phyloP scores from a whole-genome alignment of 192 early-diverging fungal species.

The Backusella australiensis region DNA sequence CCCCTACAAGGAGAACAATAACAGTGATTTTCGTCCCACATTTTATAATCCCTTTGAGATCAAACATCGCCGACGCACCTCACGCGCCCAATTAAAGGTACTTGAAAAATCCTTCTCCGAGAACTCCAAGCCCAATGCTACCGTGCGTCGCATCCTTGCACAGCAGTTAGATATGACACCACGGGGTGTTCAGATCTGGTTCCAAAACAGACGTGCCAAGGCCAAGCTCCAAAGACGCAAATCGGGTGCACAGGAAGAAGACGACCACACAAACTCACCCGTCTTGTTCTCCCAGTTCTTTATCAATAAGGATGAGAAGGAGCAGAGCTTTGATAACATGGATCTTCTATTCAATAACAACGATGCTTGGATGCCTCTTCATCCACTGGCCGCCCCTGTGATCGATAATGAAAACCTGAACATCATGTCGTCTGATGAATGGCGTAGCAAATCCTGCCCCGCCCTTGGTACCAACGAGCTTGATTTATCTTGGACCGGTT shows the following conservation, averaged over 20 bases:
- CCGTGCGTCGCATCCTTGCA: conserved; percentile 58
- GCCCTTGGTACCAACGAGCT: not conserved
- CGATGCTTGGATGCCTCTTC: not conserved
- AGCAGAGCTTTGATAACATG: not conserved
- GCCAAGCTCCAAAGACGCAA: conserved; percentile 60
- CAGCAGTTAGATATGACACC: conserved; percentile 66
- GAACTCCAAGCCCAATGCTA: conserved; percentile 64
- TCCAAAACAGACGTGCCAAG: conserved; percentile 89
- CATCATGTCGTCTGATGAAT: not conserved
- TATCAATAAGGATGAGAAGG: not conserved
- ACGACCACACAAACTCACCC: not conserved
- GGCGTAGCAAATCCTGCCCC: conserved; percentile 9
- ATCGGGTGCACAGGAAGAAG: not conserved
- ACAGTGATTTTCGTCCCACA: conserved; percentile 60
- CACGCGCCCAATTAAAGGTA: conserved; percentile 67
- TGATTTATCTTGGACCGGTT: conserved; percentile 1
- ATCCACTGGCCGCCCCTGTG: not conserved
- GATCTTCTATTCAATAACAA: not conserved
- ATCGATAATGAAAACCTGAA: not conserved
- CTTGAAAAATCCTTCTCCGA: conserved; percentile 68
- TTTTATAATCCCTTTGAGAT: conserved; percentile 81
- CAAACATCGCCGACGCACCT: conserved; percentile 73
- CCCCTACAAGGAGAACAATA: not conserved
- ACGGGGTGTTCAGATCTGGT: conserved; percentile 81
- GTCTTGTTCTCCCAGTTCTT: conserved; percentile 18